A percentile compares a stretch with the other conserved stretches of the same genome.
Conservation (phyloP, 2,329 filamentous ascomycete genomes). For the Hypoxylon rubiginosum region DNA sequence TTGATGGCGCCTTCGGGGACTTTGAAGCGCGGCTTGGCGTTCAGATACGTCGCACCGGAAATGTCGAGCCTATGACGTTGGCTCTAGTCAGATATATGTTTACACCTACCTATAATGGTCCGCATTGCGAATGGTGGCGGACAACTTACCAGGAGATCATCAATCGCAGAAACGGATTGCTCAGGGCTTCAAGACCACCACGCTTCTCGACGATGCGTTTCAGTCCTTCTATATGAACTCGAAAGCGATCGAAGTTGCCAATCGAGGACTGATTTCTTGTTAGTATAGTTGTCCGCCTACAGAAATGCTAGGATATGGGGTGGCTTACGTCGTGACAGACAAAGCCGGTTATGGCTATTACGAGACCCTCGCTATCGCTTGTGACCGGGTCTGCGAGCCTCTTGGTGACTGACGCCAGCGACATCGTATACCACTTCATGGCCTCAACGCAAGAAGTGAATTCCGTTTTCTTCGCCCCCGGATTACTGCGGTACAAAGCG, state of each 20-base stretch:
- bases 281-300: constrained; percentile 2
- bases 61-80: constrained; percentile 45
- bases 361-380: constrained; percentile 42
- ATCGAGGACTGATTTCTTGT: constrained; percentile 33
- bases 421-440: constrained; percentile 48
- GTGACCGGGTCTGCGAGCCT: constrained; percentile 42
- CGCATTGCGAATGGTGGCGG: not conserved
- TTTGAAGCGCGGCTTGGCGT: constrained; percentile 42
- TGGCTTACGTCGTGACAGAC: constrained; percentile 47
- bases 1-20: constrained; percentile 40
- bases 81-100: constrained; percentile 6
- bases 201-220: constrained; percentile 45
- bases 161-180: constrained; percentile 42
- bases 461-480: constrained; percentile 36
- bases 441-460: constrained; percentile 40
- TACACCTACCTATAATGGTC: not conserved
- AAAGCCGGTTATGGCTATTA: constrained; percentile 46
- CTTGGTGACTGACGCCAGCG: constrained; percentile 43
- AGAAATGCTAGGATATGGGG: not conserved
- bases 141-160: constrained; percentile 48
- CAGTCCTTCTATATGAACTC: constrained; percentile 46
- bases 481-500: constrained; percentile 36
- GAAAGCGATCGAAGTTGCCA: constrained; percentile 47
- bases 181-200: constrained; percentile 45
- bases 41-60: constrained; percentile 45